Evolutionary conservation across 1,284 basidiomycete species (phyloP), one percentile per base, ranked within the genome.

Genomic region (Naganishia sp.): DNA sequence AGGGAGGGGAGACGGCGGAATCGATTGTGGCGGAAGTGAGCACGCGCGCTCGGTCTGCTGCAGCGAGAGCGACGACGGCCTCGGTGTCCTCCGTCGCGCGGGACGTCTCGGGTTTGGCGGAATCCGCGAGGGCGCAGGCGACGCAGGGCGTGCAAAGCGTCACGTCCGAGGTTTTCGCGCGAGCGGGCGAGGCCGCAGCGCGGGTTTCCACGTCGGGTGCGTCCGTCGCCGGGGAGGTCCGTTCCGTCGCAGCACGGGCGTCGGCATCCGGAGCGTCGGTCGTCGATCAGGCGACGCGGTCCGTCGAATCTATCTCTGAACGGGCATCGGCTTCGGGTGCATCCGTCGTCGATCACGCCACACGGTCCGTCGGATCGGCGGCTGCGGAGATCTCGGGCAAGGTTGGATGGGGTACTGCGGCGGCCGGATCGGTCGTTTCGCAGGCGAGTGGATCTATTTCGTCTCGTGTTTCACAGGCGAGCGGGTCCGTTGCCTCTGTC

Each of bases 301-400:
- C 51, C 11, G 51, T 32, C 21, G 51, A 28, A 0, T 53, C 51
- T 15, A 50, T 52, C 25, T 72, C 72, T 31, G 53, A 43, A 47
- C 65, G 47, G 32, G 68, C 67, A 2, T 56, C 70, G 4, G 60
- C 67, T 2, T 65, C 67, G 17, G 67, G 57, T 47, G 47, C 58
- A 3, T 63, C 66, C 10, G 18, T 67, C 15, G n/a, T 50, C 6
- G 21, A 51, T 50, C 58, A 31, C 7, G 58, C 35, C 15, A 60
- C 57, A 13, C 39, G 21, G 9, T 55, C 63, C 17, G 53, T 49
- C 9, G 49, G 18, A 51, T 63, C 66, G 23, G 52, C 55, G 11
- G 47, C 9, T 1, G 45, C 18, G 15, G n/a, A 47, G 18, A 10
- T 47, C 45, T n/a, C 45, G 7, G n/a, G 45, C 2, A 10, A 23